These are phyloP conservation scores for Coniferiporia sulphurascens DNA, from an alignment of 1,284 basidiomycete genomes.

Conservation along the genomic window DNA sequence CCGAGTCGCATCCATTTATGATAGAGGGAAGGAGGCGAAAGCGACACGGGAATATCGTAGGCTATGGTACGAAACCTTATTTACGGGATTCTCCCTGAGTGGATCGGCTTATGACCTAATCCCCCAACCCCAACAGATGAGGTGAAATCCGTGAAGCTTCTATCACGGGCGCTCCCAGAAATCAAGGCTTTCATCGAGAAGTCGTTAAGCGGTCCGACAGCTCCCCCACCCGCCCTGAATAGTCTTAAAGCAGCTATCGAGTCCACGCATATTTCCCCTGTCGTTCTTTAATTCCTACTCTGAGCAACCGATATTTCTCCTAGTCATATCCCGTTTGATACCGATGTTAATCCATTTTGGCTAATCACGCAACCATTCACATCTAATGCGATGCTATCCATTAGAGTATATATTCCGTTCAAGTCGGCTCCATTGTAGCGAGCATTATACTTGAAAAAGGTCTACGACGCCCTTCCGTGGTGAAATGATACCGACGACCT, in stretches of 20 bases:
- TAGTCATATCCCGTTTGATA: too few relatives aligned
- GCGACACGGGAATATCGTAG: slow-evolving; percentile 55
- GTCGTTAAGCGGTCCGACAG: background rate
- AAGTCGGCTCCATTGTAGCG: background rate
- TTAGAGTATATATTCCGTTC: background rate
- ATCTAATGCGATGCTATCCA: too few relatives aligned
- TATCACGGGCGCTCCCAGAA: slow-evolving; percentile 54
- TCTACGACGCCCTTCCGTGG: slow-evolving; percentile 40
- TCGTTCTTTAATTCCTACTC: background rate
- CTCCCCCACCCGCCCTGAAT: background rate
- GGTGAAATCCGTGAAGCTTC: slow-evolving; percentile 54
- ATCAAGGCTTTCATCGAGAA: slow-evolving; percentile 48
- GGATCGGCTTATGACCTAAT: too few relatives aligned
- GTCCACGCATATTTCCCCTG: too few relatives aligned
- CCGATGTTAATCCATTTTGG: too few relatives aligned
- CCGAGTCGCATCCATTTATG: slow-evolving; percentile 48
- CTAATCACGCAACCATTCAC: too few relatives aligned
- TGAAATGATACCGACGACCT: slow-evolving; percentile 57
- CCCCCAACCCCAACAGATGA: slow-evolving; percentile 40
- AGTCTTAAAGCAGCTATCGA: background rate
- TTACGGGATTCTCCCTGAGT: too few relatives aligned
- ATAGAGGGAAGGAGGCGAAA: slow-evolving; percentile 48
- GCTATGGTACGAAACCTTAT: slow-evolving; percentile 41
- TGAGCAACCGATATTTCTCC: background rate
- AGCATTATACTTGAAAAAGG: slow-evolving; percentile 28